Evolutionary conservation across 1,139 yeast species (phyloP).

Genomic region (Magnusiomyces paraingens): DNA sequence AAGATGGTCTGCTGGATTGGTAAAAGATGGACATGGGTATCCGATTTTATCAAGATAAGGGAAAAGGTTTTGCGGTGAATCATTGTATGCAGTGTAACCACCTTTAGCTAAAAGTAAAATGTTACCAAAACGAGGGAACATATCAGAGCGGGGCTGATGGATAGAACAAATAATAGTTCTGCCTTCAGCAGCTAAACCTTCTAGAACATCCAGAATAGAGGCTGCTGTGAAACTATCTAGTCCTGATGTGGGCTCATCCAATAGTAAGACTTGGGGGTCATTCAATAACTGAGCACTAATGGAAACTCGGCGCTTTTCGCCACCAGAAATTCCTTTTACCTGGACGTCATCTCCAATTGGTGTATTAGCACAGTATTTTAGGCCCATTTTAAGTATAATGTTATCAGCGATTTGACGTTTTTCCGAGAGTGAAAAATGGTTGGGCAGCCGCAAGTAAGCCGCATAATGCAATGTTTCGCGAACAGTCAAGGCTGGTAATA

Average conservation of each 20-base stretch:
- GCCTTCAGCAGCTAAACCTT: slow-evolving; percentile 51
- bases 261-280: slow-evolving; percentile 60
- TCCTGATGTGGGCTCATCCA: slow-evolving; percentile 90
- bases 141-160: slow-evolving; percentile 73
- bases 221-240: slow-evolving; percentile 75
- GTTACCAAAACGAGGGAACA: slow-evolving; percentile 59
- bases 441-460: slow-evolving; percentile 55
- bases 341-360: slow-evolving; percentile 60
- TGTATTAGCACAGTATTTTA: slow-evolving; percentile 71
- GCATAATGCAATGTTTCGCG: slow-evolving; percentile 68
- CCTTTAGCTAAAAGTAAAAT: slow-evolving; percentile 64
- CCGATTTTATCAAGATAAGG: slow-evolving; percentile 44
- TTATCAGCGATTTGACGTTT: slow-evolving; percentile 42
- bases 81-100: slow-evolving; percentile 61
- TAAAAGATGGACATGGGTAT: slow-evolving; percentile 48
- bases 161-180: slow-evolving; percentile 73
- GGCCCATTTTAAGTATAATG: slow-evolving; percentile 60
- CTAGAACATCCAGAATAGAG: slow-evolving; percentile 56
- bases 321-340: slow-evolving; percentile 78
- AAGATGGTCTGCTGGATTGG: slow-evolving; percentile 67
- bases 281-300: slow-evolving; percentile 72
- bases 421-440: slow-evolving; percentile 24
- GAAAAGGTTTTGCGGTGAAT: slow-evolving; percentile 38
- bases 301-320: slow-evolving; percentile 77
- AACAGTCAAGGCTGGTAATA: slow-evolving; percentile 66